These are phyloP conservation scores for Aspergillus sp. DNA, from an alignment of 2,329 filamentous ascomycete genomes.

Conservation along the genomic window DNA sequence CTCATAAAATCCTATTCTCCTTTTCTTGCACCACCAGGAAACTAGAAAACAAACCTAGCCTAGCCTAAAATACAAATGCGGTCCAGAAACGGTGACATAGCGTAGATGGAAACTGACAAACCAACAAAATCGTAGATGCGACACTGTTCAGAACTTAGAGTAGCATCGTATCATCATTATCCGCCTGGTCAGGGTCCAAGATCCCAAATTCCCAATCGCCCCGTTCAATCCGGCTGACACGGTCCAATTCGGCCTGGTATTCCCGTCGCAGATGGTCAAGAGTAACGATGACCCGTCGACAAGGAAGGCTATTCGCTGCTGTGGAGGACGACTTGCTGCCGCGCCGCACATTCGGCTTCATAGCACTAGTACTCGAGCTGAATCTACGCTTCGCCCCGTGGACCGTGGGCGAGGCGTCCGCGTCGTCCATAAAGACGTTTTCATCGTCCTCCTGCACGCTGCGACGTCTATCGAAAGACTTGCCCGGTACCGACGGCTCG, in stretches of 20 bases:
- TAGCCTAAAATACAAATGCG: constrained; percentile 9
- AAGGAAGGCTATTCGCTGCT: constrained; percentile 12
- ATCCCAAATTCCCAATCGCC: constrained; percentile 78
- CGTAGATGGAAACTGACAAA: neutral
- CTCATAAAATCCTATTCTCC: neutral
- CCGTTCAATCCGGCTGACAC: constrained; percentile 81
- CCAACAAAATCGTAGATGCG: constrained; percentile 2
- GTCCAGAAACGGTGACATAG: neutral
- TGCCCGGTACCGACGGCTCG: constrained; percentile 12
- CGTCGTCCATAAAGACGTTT: constrained; percentile 39
- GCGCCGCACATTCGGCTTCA: constrained; percentile 18
- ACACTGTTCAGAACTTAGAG: constrained; percentile 15
- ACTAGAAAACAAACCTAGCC: constrained; percentile 1
- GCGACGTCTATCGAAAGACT: constrained; percentile 45
- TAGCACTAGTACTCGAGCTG: constrained; percentile 20
- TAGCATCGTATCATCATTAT: constrained; percentile 38
- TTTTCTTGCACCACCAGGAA: constrained; percentile 1
- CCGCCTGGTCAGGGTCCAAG: constrained; percentile 22
- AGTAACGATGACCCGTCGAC: constrained; percentile 74
- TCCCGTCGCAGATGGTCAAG: constrained; percentile 81
- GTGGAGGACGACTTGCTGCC: constrained; percentile 21
- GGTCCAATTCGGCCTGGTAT: constrained; percentile 86
- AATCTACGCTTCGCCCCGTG: constrained; percentile 17
- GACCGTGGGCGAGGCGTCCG: constrained; percentile 17
- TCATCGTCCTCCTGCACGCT: constrained; percentile 40